Evolutionary conservation across 345 rosid genomes (phyloP).

Genomic region (Melaleuca quinquenervia): DNA sequence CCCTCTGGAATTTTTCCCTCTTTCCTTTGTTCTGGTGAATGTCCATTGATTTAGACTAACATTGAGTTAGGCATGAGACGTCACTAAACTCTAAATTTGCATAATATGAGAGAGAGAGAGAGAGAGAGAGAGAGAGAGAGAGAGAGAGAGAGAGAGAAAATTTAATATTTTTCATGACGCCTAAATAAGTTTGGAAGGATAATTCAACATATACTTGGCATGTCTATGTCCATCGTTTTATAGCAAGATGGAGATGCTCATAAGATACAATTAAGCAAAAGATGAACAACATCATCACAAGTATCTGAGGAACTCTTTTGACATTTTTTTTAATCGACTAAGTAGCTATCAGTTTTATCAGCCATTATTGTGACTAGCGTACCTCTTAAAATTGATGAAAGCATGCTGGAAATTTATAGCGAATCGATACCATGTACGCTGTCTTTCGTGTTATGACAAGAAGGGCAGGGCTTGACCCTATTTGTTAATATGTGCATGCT

Average conservation of each 20-base stretch:
- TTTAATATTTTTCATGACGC: background rate
- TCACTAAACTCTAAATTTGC: background rate
- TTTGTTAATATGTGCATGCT: background rate
- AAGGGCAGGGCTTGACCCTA: background rate
- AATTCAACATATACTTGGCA: background rate
- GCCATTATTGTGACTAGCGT: background rate
- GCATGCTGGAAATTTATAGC: background rate
- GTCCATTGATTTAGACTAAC: background rate
- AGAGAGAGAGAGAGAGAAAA: too few relatives aligned
- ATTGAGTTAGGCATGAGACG: background rate
- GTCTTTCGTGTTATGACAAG: background rate
- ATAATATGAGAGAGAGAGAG: too few relatives aligned
- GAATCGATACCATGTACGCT: background rate
- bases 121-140: too few relatives aligned
- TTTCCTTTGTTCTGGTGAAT: background rate
- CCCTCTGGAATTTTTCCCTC: background rate
- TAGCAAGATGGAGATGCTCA: background rate
- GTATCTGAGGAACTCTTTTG: background rate
- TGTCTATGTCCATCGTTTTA: background rate
- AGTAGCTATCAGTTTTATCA: background rate
- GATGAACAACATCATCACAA: background rate
- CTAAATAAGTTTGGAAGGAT: background rate
- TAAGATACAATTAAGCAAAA: background rate
- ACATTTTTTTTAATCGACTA: background rate
- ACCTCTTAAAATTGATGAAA: background rate